A percentile compares a stretch with the other conserved stretches of the same genome.
Evolutionary conservation across 257 asterid genomes (phyloP).

Genomic region (Oldenlandia corymbosa): DNA sequence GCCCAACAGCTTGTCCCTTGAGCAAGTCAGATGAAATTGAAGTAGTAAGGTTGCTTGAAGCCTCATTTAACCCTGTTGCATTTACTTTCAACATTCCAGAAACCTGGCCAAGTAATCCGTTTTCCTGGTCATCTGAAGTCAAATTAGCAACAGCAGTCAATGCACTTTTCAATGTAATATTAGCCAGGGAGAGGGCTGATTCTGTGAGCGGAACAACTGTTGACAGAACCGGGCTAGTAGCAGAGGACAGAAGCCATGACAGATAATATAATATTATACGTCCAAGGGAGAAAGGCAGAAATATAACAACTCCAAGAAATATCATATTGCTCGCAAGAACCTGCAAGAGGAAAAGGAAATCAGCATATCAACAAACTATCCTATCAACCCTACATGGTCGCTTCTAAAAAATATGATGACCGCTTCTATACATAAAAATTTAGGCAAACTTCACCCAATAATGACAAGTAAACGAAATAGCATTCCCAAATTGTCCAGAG

Average conservation of each 20-base stretch:
- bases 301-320: constrained; percentile 85
- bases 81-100: constrained; percentile 56
- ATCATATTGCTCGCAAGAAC: constrained; percentile 99
- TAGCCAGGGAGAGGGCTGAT: constrained; percentile 82
- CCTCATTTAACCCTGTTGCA: constrained; percentile 49
- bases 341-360: constrained; percentile 38
- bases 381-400: not conserved
- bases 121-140: constrained; percentile 59
- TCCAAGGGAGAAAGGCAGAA: constrained; percentile 84
- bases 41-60: constrained; percentile 51
- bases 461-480: not conserved
- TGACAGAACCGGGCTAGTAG: constrained; percentile 71
- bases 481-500: not conserved
- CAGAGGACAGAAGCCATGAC: constrained; percentile 77
- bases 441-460: not conserved
- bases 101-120: constrained; percentile 56
- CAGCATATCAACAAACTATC: not conserved
- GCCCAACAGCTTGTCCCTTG: constrained; percentile 55
- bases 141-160: constrained; percentile 71
- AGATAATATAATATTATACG: constrained; percentile 59
- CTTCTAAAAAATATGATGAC: no score
- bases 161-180: constrained; percentile 65
- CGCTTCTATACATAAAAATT: no score
- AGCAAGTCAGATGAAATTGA: constrained; percentile 52
- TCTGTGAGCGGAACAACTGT: constrained; percentile 80